These are phyloP conservation scores for Harrya chromipes DNA, from an alignment of 768 basidiomycete genomes.

Conservation along the genomic window DNA sequence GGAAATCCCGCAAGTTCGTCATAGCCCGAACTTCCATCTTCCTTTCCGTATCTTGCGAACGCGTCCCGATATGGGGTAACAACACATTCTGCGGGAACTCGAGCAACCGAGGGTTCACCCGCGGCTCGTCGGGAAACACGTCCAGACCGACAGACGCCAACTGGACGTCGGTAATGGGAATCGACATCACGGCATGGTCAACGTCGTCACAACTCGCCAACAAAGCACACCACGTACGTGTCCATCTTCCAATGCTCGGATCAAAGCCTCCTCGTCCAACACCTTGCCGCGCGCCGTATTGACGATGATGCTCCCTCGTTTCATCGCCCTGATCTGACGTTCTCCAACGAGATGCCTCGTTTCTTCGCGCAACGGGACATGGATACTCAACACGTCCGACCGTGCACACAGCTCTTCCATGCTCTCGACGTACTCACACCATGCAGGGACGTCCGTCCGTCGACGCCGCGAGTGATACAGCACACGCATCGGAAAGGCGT, in stretches of 20 bases:
- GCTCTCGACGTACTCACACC: slow-evolving; percentile 75
- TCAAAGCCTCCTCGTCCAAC: slow-evolving; percentile 83
- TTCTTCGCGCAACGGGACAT: slow-evolving; percentile 74
- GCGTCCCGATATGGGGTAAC: slow-evolving; percentile 95
- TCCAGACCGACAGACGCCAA: slow-evolving; percentile 79
- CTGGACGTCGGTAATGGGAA: slow-evolving; percentile 36
- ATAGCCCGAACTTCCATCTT: slow-evolving; percentile 83
- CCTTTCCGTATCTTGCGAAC: slow-evolving; percentile 74
- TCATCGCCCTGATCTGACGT: slow-evolving; percentile 72
- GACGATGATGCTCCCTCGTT: slow-evolving; percentile 72
- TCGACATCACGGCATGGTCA: not conserved
- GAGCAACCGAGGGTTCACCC: slow-evolving; percentile 73
- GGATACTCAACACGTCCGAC: slow-evolving; percentile 82
- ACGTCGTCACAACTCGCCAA: not conserved
- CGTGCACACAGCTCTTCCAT: slow-evolving; percentile 59
- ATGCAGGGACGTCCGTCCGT: slow-evolving; percentile 56
- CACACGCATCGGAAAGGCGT: slow-evolving; percentile 86
- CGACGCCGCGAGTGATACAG: slow-evolving; percentile 72
- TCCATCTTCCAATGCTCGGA: slow-evolving; percentile 79
- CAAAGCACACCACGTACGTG: slow-evolving; percentile 57
- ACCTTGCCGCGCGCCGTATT: slow-evolving; percentile 93
- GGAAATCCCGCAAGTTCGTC: slow-evolving; percentile 68
- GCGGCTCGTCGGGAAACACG: slow-evolving; percentile 83
- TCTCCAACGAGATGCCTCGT: slow-evolving; percentile 75
- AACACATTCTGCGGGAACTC: slow-evolving; percentile 79